Percentiles rank a stretch among this genome's conserved stretches.
Evolutionary conservation across 2,329 filamentous ascomycete genomes (phyloP).

Genomic region (Blastomyces parvus): DNA sequence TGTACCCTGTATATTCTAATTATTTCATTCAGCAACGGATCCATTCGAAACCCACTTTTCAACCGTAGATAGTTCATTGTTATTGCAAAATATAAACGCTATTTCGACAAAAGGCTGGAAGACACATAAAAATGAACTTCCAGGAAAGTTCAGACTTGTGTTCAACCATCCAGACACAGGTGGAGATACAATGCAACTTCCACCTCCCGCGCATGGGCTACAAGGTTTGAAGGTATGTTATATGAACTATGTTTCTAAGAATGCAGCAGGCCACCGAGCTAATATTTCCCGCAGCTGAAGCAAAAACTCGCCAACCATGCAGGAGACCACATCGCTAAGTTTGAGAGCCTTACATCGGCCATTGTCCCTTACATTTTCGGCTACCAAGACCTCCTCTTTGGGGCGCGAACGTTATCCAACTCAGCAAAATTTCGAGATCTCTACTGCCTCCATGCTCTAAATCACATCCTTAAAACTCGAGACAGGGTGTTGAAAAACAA

Average conservation of each 20-base stretch:
- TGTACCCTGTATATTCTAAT: conserved; percentile 1
- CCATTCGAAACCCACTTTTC: conserved; percentile 77
- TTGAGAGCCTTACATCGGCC: conserved; percentile 54
- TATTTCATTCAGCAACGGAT: conserved; percentile 41
- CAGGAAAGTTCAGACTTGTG: conserved; percentile 26
- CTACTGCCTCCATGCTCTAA: conserved; percentile 72
- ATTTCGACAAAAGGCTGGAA: conserved; percentile 43
- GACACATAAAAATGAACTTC: conserved; percentile 30
- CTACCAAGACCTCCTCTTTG: conserved; percentile 73
- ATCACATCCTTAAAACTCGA: conserved; percentile 88
- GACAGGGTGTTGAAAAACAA: conserved; percentile 92
- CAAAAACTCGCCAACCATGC: conserved; percentile 54
- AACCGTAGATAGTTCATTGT: conserved; percentile 51
- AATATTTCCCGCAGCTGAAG: conserved; percentile 49
- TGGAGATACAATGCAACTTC: conserved; percentile 19
- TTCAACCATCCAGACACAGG: conserved; percentile 24
- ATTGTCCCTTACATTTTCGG: conserved; percentile 66
- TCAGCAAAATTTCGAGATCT: conserved; percentile 60
- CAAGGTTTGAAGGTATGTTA: conserved; percentile 29
- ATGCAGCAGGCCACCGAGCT: neutral
- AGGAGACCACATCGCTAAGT: conserved; percentile 44
- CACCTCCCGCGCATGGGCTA: conserved; percentile 25
- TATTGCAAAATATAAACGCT: conserved; percentile 44
- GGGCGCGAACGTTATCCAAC: conserved; percentile 60
- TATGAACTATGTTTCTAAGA: no score